These are phyloP conservation scores for Hylodesmum podocarpum DNA, from an alignment of 306 rosid species.

Conservation along the genomic window DNA sequence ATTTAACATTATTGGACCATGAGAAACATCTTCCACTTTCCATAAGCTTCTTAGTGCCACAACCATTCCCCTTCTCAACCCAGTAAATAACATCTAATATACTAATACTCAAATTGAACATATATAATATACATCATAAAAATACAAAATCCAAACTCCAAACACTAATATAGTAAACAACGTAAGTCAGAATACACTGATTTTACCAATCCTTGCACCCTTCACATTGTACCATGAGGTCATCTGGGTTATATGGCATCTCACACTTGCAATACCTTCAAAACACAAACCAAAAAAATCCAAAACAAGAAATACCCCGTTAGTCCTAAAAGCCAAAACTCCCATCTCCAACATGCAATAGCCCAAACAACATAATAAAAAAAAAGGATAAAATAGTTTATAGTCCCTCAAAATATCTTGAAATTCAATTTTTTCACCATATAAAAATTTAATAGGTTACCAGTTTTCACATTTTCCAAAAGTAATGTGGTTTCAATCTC, in stretches of 20 bases:
- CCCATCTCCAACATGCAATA: neutral
- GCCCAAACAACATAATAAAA: neutral
- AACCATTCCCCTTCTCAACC: neutral
- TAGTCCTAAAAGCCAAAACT: neutral
- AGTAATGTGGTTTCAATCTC: neutral
- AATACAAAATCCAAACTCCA: neutral
- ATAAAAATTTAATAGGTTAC: neutral
- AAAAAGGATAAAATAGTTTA: neutral
- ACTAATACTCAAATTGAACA: neutral
- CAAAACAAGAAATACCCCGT: neutral
- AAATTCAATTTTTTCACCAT: neutral
- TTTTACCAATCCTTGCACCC: constrained; percentile 82
- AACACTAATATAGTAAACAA: neutral
- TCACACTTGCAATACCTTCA: constrained; percentile 84
- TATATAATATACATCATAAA: neutral
- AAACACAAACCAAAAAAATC: constrained; percentile 26
- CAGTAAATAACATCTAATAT: neutral
- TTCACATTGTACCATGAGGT: constrained; percentile 87
- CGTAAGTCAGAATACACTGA: constrained; percentile 27
- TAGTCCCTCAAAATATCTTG: neutral
- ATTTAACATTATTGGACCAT: neutral
- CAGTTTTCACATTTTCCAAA: neutral
- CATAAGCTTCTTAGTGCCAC: neutral
- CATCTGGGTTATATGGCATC: constrained; percentile 89
- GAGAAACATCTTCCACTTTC: neutral